Evolutionary conservation across 495 filamentous ascomycete species (phyloP).

Genomic region (Talaromyces wortmannii): DNA sequence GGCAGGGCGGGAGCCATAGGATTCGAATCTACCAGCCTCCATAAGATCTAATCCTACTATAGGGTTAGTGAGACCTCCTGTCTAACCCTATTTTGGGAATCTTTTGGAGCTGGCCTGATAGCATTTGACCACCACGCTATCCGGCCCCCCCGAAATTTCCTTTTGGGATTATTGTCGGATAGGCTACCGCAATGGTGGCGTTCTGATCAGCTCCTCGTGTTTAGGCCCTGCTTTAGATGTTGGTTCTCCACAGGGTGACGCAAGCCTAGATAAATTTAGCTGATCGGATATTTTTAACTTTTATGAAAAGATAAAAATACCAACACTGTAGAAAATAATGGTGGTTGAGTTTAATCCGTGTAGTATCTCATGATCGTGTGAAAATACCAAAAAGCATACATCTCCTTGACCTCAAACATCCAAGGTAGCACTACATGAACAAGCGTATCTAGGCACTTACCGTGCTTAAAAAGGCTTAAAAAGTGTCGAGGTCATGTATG

Average conservation of each 20-base stretch:
- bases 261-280: neutral
- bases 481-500: neutral
- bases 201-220: slow-evolving; percentile 1
- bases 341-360: neutral
- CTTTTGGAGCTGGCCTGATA: too few relatives aligned
- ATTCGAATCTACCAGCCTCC: too few relatives aligned
- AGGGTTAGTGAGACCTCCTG: too few relatives aligned
- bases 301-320: neutral
- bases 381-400: neutral
- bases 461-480: neutral
- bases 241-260: slow-evolving; percentile 2
- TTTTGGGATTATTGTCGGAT: neutral
- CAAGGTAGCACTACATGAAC: neutral
- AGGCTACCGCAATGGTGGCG: neutral
- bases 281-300: neutral
- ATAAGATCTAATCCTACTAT: too few relatives aligned
- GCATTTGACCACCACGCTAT: too few relatives aligned
- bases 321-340: neutral
- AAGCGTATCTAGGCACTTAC: too few relatives aligned
- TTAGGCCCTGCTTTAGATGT: neutral
- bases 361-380: neutral
- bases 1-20: too few relatives aligned
- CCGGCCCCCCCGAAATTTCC: neutral
- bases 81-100: too few relatives aligned
- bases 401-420: neutral